Base-by-base conservation (phyloP, 2,329 filamentous ascomycete species). In the Sporothrix globosa region DNA sequence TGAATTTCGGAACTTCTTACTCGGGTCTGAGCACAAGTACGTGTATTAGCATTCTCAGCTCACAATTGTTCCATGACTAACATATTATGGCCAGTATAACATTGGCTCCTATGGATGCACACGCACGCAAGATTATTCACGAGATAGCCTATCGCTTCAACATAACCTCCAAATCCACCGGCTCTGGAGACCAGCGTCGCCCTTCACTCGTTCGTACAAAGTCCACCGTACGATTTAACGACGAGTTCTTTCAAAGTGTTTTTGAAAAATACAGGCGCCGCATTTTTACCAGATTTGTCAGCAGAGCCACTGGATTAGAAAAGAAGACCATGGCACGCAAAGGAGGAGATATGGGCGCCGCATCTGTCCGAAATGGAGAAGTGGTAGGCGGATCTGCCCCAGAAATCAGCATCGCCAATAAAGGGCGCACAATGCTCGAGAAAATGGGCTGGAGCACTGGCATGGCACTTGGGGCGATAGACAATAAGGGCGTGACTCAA, bases 361-460 rank as follows among this genome's bases (percentile, higher is more conserved):
- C 86, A 14, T 85, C 84, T 1, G 92, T 96, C 74, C 87, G 86
- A 72, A 92, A 98, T 76, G 96, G 96, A 21, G 94, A 98, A 74
- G 83, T 97, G 39, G 93, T 98, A 2, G 96, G 95, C 63, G 92
- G 87, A 1, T 88, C 89, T 63, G 94, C 95, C 1, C 92, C 93
- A 13, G 94, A 97, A 78, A 85, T 99, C 44, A 92, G 92, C 0
- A 83, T 84, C 4, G 91, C 91, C 68, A 98, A 97, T 78, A 92
- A 88, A 74, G 96, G 96, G 13, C 87, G 93, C 67, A 88, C 89
- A 3, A 92, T 99, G 88, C 81, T 99, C 73, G 93, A 97, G 81
- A 98, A 96, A 81, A 98, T 98, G 96, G 96, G 96, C 3, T 99
- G 96, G 94, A 91, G 87, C 72, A 90, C 86, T 68, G 96, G 96